phyloP scores from a whole-genome alignment of 225 moss, liverwort and hornwort genomes.

The Polytrichum formosum region DNA sequence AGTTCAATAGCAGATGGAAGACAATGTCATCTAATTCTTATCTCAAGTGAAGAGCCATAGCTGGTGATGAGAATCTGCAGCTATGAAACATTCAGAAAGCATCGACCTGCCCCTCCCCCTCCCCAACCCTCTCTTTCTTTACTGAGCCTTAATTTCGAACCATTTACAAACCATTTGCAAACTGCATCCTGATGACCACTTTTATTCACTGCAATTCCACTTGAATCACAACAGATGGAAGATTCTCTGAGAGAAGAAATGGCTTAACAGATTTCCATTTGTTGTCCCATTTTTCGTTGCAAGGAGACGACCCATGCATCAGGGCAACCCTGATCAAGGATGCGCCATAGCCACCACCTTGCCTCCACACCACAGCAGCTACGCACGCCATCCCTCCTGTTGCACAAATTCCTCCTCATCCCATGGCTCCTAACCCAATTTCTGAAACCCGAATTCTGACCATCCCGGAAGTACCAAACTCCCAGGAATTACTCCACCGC shows the following conservation, averaged over 20 bases:
- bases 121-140: too few relatives aligned
- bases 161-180: too few relatives aligned
- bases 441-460: slow-evolving; percentile 8
- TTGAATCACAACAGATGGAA: neutral
- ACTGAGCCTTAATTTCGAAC: neutral
- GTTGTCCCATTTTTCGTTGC: slow-evolving; percentile 46
- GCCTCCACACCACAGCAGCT: slow-evolving; percentile 14
- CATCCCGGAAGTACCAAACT: neutral
- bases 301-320: slow-evolving; percentile 29
- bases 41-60: too few relatives aligned
- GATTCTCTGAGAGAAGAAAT: neutral
- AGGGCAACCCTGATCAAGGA: slow-evolving; percentile 19
- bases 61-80: neutral
- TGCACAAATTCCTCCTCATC: slow-evolving; percentile 8
- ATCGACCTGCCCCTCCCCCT: neutral
- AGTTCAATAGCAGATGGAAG: too few relatives aligned
- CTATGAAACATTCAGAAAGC: neutral
- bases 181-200: too few relatives aligned
- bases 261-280: slow-evolving; percentile 61
- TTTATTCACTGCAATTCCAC: too few relatives aligned
- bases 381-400: slow-evolving; percentile 23
- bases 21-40: too few relatives aligned
- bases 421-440: slow-evolving; percentile 9
- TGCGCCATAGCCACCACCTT: slow-evolving; percentile 11
- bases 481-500: too few relatives aligned